Percentiles rank a stretch among this genome's conserved stretches.
Conservation (phyloP, 768 basidiomycete species). For the Leccinum fibrillosum region DNA sequence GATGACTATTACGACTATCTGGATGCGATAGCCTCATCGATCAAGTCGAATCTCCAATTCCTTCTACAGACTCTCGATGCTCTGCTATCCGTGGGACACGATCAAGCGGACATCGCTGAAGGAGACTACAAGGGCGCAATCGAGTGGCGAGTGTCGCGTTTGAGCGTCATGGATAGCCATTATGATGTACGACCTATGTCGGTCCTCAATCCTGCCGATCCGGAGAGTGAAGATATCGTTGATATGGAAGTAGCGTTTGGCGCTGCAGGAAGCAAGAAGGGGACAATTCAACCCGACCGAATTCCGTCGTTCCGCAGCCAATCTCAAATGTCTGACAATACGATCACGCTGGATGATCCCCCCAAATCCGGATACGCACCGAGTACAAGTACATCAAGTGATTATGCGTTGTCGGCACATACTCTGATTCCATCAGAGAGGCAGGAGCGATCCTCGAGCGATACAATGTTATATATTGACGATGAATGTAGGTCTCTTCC, state of each 20-base stretch:
- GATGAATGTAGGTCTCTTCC: slow-evolving; percentile 21
- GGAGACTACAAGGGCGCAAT: slow-evolving; percentile 74
- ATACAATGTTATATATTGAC: slow-evolving; percentile 20
- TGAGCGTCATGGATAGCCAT: slow-evolving; percentile 56
- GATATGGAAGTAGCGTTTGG: slow-evolving; percentile 55
- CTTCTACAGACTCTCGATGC: slow-evolving; percentile 60
- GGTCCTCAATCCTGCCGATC: slow-evolving; percentile 37
- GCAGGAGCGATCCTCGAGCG: slow-evolving; percentile 18
- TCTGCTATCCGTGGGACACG: slow-evolving; percentile 60
- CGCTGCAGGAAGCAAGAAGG: slow-evolving; percentile 35
- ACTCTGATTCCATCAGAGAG: slow-evolving; percentile 25
- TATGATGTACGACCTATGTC: slow-evolving; percentile 43
- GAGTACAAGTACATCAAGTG: slow-evolving; percentile 21
- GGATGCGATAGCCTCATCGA: slow-evolving; percentile 46
- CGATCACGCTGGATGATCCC: slow-evolving; percentile 31
- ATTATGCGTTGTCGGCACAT: slow-evolving; percentile 25
- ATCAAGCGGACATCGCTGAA: slow-evolving; percentile 67
- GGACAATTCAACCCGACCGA: slow-evolving; percentile 18
- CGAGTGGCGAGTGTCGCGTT: slow-evolving; percentile 71
- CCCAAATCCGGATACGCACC: slow-evolving; percentile 17
- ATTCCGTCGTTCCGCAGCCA: slow-evolving; percentile 30
- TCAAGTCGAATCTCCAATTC: slow-evolving; percentile 54
- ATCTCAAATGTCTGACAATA: slow-evolving; percentile 34
- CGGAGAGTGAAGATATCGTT: slow-evolving; percentile 50
- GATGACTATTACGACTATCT: slow-evolving; percentile 39